A percentile compares a stretch with the other conserved stretches of the same genome.
Conservation (phyloP, 2,329 filamentous ascomycete species). For the Diaporthe sp. region DNA sequence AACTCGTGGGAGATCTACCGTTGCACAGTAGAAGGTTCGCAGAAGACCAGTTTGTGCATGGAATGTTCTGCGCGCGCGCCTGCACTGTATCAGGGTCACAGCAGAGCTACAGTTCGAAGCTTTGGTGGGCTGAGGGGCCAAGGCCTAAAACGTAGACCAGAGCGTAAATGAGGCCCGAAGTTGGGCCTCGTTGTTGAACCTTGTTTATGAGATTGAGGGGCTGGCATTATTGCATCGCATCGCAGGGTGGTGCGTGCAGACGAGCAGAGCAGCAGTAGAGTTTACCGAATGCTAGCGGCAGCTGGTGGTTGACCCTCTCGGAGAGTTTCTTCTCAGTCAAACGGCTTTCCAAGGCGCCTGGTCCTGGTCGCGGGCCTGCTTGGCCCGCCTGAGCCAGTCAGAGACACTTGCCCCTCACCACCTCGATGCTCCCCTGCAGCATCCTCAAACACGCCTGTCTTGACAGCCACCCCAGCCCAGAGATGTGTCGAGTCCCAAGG, state of each 20-base stretch:
- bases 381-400: slow-evolving; percentile 35
- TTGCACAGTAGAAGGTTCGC: background rate
- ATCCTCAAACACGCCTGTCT: slow-evolving; percentile 45
- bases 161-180: slow-evolving; percentile 6
- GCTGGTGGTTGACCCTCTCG: background rate
- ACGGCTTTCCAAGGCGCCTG: slow-evolving; percentile 20
- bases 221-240: background rate
- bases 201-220: background rate
- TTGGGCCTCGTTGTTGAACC: background rate
- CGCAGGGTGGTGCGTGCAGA: slow-evolving; percentile 1
- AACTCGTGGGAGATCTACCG: background rate
- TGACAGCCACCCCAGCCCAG: background rate
- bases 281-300: slow-evolving; percentile 29
- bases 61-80: slow-evolving; percentile 15
- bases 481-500: slow-evolving; percentile 20
- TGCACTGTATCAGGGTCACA: slow-evolving; percentile 12
- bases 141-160: slow-evolving; percentile 3
- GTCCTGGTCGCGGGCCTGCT: slow-evolving; percentile 24
- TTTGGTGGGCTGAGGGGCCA: slow-evolving; percentile 19
- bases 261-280: background rate
- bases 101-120: slow-evolving; percentile 6
- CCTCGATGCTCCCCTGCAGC: slow-evolving; percentile 43
- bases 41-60: slow-evolving; percentile 9
- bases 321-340: slow-evolving; percentile 23
- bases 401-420: slow-evolving; percentile 35